Percentiles rank a stretch among this genome's conserved stretches.
Evolutionary conservation across 2,329 filamentous ascomycete species (phyloP).

Genomic region (Chaetomiaceae sp.): DNA sequence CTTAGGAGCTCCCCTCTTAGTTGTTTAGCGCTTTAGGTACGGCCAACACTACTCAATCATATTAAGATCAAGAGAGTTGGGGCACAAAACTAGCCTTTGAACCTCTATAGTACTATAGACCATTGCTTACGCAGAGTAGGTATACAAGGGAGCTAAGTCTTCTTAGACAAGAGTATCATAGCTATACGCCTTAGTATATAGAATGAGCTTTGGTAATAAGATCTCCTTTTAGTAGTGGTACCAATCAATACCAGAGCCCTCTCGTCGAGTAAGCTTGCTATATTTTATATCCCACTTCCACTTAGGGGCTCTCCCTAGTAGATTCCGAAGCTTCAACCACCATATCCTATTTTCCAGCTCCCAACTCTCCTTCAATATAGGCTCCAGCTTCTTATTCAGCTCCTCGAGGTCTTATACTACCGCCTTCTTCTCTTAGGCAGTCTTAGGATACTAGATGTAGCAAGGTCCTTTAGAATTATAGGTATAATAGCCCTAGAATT

Average conservation of each 20-base stretch:
- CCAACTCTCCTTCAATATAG: background rate
- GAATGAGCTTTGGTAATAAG: background rate
- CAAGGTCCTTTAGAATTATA: background rate
- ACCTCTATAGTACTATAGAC: too few relatives aligned
- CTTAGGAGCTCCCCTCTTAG: too few relatives aligned
- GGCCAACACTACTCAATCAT: background rate
- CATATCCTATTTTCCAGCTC: background rate
- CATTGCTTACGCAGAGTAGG: too few relatives aligned
- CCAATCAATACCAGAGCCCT: background rate
- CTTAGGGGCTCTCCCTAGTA: background rate
- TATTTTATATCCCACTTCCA: background rate
- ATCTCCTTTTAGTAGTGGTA: constrained; percentile 7
- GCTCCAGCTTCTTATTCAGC: background rate
- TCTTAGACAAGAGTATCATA: background rate
- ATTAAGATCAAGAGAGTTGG: background rate
- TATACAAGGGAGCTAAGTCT: background rate
- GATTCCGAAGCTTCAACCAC: background rate
- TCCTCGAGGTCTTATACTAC: background rate
- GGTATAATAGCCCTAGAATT: constrained; percentile 4
- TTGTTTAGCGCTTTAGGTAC: too few relatives aligned
- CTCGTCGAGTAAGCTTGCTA: background rate
- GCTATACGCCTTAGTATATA: background rate
- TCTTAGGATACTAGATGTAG: constrained; percentile 3
- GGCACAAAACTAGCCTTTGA: background rate
- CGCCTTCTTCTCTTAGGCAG: constrained; percentile 3